Percentiles rank a stretch among this genome's conserved stretches.
Conservation (phyloP, 129 eudicot genomes). For the Cynara cardunculus region DNA sequence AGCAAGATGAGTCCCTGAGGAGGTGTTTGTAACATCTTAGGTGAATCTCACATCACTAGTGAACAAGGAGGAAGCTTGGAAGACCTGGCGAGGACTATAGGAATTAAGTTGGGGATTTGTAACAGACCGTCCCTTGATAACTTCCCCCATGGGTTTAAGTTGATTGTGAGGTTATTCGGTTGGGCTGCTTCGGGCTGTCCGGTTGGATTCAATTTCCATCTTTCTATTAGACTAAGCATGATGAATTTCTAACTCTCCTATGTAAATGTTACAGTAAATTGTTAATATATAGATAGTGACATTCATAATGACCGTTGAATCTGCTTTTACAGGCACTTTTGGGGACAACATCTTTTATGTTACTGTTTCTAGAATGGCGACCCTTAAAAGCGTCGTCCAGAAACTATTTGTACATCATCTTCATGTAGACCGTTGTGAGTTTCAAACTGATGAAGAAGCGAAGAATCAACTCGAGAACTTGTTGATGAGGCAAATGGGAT, state of each 20-base stretch:
- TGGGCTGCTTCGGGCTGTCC: not conserved
- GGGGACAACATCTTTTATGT: constrained; percentile 32
- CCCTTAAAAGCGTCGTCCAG: constrained; percentile 14
- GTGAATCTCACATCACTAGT: no score
- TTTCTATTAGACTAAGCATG: no score
- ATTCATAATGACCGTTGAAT: not conserved
- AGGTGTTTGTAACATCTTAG: no score
- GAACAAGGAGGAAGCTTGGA: no score
- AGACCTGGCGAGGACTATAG: no score
- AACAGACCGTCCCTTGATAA: no score
- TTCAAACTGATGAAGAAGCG: constrained; percentile 37
- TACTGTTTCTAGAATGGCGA: constrained; percentile 18
- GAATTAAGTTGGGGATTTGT: no score
- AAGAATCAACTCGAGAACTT: constrained; percentile 16
- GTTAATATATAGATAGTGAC: not conserved
- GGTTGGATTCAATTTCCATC: not conserved
- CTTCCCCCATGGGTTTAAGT: no score
- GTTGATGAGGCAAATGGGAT: not conserved
- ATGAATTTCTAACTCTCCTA: not conserved
- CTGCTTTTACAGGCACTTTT: constrained; percentile 10
- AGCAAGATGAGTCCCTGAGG: no score
- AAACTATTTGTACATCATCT: constrained; percentile 15
- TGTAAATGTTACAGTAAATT: not conserved
- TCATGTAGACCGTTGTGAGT: not conserved
- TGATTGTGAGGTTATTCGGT: no score